phyloP scores from a whole-genome alignment of 768 basidiomycete genomes.

The Floccularia luteovirens region DNA sequence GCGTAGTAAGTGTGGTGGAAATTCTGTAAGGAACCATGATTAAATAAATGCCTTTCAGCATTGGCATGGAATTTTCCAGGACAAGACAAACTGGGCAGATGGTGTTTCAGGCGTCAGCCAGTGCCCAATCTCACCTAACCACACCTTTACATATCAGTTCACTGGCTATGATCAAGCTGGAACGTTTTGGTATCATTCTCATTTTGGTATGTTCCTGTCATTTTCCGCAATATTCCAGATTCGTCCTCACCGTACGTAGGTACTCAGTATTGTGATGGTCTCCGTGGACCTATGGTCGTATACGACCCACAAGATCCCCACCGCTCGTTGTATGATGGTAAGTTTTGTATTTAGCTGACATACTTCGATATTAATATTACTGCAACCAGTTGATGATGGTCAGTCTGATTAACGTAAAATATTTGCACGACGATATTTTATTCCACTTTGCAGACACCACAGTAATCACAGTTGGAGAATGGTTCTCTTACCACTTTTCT shows the following conservation, averaged over 20 bases:
- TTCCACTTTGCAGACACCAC: constrained; percentile 21
- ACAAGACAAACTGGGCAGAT: constrained; percentile 32
- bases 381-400: constrained; percentile 23
- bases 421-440: neutral
- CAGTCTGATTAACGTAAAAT: constrained; percentile 3
- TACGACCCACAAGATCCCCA: constrained; percentile 18
- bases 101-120: constrained; percentile 34
- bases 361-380: neutral
- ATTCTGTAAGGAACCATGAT: neutral
- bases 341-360: neutral
- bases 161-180: constrained; percentile 13
- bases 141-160: constrained; percentile 37
- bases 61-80: constrained; percentile 45
- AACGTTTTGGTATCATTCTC: constrained; percentile 18
- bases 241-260: constrained; percentile 4
- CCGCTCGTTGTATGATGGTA: constrained; percentile 9
- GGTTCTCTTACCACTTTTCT: no score
- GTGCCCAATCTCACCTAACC: constrained; percentile 34
- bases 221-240: neutral
- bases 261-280: constrained; percentile 39
- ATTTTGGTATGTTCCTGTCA: constrained; percentile 7
- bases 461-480: constrained; percentile 31
- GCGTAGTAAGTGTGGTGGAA: constrained; percentile 15
- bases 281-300: constrained; percentile 32
- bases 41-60: constrained; percentile 18